Percentiles rank a stretch among this genome's conserved stretches.
Evolutionary conservation across 139 green algal species (phyloP).

Genomic region (Chlamydomonas asymmetrica): DNA sequence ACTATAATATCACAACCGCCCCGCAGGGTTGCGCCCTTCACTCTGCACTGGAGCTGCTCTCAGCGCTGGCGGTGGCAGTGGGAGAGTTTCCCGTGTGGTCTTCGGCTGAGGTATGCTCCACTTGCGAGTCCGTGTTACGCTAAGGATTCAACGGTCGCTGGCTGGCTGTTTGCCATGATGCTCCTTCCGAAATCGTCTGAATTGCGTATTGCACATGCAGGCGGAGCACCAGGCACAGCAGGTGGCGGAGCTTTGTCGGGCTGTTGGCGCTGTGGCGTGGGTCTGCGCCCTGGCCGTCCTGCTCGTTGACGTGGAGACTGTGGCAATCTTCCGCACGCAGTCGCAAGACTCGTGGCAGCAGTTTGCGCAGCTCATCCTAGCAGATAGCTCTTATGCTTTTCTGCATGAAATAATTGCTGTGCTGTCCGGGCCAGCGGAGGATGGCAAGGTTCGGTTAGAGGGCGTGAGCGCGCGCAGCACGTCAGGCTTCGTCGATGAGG

Average conservation of each 20-base stretch:
- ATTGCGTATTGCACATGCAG: no score
- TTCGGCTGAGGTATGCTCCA: constrained; percentile 34
- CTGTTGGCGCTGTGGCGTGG: constrained; percentile 42
- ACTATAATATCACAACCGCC: no score
- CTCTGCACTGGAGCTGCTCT: constrained; percentile 30
- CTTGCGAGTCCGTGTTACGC: constrained; percentile 11
- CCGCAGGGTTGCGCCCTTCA: constrained; percentile 35
- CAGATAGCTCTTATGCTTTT: background rate
- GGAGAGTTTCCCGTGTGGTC: constrained; percentile 50
- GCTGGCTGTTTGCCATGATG: background rate
- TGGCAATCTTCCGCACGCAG: constrained; percentile 26
- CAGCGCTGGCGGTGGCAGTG: constrained; percentile 31
- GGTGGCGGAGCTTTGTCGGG: constrained; percentile 45
- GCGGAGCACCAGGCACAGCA: constrained; percentile 26
- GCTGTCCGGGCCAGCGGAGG: background rate
- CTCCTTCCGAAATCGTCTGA: background rate
- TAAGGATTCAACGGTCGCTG: background rate
- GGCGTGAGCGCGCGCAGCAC: no score
- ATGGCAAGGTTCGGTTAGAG: no score
- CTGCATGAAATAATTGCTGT: constrained; percentile 23
- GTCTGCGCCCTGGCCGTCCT: constrained; percentile 55
- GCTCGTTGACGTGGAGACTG: constrained; percentile 48
- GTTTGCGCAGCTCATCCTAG: constrained; percentile 19
- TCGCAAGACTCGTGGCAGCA: constrained; percentile 34
- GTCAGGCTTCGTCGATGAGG: no score